Conservation (phyloP, 768 basidiomycete species). For the Naganishia randhawae region DNA sequence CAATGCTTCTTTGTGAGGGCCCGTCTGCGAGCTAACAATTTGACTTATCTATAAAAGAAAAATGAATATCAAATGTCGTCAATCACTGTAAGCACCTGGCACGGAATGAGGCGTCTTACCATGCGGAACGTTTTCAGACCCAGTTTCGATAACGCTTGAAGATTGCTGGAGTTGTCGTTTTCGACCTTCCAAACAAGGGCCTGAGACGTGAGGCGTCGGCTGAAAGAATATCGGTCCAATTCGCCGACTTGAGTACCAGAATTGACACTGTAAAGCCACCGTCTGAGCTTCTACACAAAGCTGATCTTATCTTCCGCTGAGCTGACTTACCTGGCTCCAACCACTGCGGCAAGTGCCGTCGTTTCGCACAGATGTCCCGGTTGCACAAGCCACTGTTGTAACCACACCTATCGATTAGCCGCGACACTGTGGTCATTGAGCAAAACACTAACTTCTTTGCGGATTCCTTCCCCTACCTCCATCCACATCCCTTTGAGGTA, state of each 20-base stretch:
- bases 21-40: background rate
- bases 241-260: background rate
- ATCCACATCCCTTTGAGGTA: constrained; percentile 11
- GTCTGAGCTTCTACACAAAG: background rate
- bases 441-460: constrained; percentile 3
- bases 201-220: constrained; percentile 2
- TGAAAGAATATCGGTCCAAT: constrained; percentile 3
- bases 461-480: constrained; percentile 7
- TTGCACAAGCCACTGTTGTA: background rate
- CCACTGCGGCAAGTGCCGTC: background rate
- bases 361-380: constrained; percentile 9
- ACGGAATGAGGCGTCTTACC: background rate
- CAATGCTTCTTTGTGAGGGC: too few species aligned
- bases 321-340: constrained; percentile 2
- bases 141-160: background rate
- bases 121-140: background rate
- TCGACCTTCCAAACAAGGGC: constrained; percentile 14
- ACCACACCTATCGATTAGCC: too few species aligned
- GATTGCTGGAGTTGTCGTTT: background rate
- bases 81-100: background rate
- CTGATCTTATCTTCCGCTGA: background rate
- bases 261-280: background rate
- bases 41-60: background rate
- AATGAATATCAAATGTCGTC: background rate
- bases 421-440: too few species aligned